phyloP scores from a whole-genome alignment of 306 rosid genomes.

The Quercus suber region DNA sequence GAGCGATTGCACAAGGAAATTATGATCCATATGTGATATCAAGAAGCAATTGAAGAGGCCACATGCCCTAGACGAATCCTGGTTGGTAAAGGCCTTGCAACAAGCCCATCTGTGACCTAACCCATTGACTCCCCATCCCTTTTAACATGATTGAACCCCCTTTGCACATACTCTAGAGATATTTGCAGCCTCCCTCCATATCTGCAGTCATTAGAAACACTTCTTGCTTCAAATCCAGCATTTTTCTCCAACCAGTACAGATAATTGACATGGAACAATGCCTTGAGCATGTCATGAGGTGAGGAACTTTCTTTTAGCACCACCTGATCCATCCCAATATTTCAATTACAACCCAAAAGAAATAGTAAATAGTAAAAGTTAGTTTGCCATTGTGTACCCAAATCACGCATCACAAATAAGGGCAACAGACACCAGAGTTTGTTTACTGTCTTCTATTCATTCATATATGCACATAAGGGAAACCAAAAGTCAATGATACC shows the following conservation, averaged over 20 bases:
- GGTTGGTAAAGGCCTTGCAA: constrained; percentile 78
- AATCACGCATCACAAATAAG: background rate
- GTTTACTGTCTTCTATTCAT: no score
- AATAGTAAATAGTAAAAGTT: background rate
- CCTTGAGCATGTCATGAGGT: constrained; percentile 84
- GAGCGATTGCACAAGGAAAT: constrained; percentile 21
- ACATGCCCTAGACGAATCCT: constrained; percentile 45
- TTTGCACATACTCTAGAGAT: constrained; percentile 70
- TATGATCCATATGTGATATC: constrained; percentile 14
- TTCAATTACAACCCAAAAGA: constrained; percentile 15
- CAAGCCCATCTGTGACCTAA: constrained; percentile 79
- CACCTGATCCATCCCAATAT: constrained; percentile 50
- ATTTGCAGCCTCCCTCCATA: constrained; percentile 73
- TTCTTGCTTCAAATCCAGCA: constrained; percentile 67
- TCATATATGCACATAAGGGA: no score
- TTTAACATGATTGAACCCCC: constrained; percentile 75
- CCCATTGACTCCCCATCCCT: constrained; percentile 68
- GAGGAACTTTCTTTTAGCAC: constrained; percentile 78
- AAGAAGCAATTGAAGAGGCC: constrained; percentile 22
- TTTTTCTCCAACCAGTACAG: constrained; percentile 82
- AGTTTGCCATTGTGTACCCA: background rate
- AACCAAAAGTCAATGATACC: background rate
- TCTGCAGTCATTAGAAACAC: constrained; percentile 55
- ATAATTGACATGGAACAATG: constrained; percentile 83
- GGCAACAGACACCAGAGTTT: no score